Evolutionary conservation across 78 protist species (phyloP), one percentile per base, ranked within the genome.

Genomic region (Guillardia theta): DNA sequence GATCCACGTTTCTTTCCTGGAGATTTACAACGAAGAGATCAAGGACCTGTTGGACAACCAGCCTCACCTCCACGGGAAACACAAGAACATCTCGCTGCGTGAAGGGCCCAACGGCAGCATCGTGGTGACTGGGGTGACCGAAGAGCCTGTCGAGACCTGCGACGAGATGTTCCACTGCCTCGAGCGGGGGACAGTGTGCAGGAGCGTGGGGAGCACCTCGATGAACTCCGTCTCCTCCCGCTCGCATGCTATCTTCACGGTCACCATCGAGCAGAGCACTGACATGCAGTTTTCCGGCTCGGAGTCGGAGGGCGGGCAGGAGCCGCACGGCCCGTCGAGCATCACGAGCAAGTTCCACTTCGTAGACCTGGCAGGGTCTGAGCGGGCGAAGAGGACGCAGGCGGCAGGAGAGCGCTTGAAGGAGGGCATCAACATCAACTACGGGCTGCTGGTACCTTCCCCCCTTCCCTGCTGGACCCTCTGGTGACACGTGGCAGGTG

Each of bases 301-400:
- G 37, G 77, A 48, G 93, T 2, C 50, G 0, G 93, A 36, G 30
- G 94, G 22, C 44, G 53, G 44, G 6, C 45, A 44, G 37, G 47
- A 30, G 78, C 21, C 48, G 3, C 45, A 30, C 36, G 41, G 43
- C 62, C 30, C 46, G 41, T 10, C 39, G 70, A 30, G 21, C 78
- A 8, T 58, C 30, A 30, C 46, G 27, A 8, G 92, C 50, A 95
- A 96, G 88, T 58, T 97, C 53, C 77, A 95, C 77, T 88, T 97
- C 21, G 97, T 97, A 10, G 98, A 97, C 30, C 95, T 97, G 27
- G 98, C 98, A 0, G 95, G 95, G n/a, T 94, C 95, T 0, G 95
- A 94, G 90, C 70, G 95, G 4, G 64, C 41, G n/a, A 94, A 94
- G 90, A 45, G 92, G 30, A 94, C 95, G 37, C 50, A 93, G 93